Evolutionary conservation across 768 basidiomycete species (phyloP).

Genomic region (Russula foetens): DNA sequence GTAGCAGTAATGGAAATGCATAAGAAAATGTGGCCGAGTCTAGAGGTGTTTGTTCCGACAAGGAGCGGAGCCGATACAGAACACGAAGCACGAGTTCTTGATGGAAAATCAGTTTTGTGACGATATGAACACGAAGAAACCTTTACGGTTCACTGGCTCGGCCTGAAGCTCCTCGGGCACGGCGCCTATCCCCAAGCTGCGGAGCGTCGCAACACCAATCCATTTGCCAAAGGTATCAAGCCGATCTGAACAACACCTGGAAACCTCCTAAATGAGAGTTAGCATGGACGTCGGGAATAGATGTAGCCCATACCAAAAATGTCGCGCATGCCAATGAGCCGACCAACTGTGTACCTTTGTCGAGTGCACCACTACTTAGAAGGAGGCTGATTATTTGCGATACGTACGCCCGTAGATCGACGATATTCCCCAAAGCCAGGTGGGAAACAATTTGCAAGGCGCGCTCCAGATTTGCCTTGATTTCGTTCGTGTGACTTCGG

Average conservation of each 20-base stretch:
- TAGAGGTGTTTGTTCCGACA: conserved; percentile 76
- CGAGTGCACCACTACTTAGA: conserved; percentile 51
- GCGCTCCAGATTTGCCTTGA: conserved; percentile 51
- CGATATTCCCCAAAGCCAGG: conserved; percentile 42
- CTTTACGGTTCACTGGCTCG: conserved; percentile 60
- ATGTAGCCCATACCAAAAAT: conserved; percentile 52
- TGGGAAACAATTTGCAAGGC: conserved; percentile 65
- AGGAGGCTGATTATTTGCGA: conserved; percentile 51
- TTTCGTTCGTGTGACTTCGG: conserved; percentile 45
- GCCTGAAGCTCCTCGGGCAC: conserved; percentile 66
- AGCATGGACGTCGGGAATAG: not conserved
- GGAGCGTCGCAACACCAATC: conserved; percentile 78
- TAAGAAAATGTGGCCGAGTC: conserved; percentile 85
- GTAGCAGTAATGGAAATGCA: conserved; percentile 62
- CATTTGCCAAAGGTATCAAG: conserved; percentile 60
- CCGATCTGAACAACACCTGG: conserved; percentile 64
- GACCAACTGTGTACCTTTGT: conserved; percentile 52
- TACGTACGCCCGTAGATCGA: conserved; percentile 50
- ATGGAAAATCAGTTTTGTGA: not conserved
- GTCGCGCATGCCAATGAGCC: conserved; percentile 59
- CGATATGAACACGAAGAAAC: not conserved
- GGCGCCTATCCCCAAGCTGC: conserved; percentile 54
- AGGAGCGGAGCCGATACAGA: conserved; percentile 70
- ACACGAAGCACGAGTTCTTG: conserved; percentile 76
- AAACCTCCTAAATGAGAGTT: conserved; percentile 43